Evolutionary conservation across 257 asterid genomes (phyloP), one percentile per base, ranked within the genome.

Genomic region (Solanum piurae): DNA sequence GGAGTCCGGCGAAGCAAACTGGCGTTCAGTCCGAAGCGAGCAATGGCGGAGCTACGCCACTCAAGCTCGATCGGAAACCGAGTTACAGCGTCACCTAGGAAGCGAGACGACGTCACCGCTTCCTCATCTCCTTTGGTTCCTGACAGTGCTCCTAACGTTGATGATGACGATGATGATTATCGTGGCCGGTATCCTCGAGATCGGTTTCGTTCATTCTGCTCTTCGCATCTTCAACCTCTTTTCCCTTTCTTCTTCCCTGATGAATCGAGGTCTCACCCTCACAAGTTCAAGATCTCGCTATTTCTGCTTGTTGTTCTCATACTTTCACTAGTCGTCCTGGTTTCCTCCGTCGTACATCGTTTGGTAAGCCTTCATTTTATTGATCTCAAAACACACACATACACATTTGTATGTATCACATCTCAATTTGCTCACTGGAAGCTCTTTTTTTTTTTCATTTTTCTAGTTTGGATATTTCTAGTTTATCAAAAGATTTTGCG

Each of bases 31-130:
- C 99, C 99, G 68, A 97, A 96, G 90, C 95, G 98, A 87, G 98
- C 94, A 42, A 95, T 91, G 99, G 99, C 96, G 94, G 99, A 97
- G 95, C 97, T 97, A 92, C 99, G 99, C 92, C 99, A 96, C 89
- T 95, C 99, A 60, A 94, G 95, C 95, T 95, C 98, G 87, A 87
- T 91, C 73, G 96, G 98, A 66, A 93, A 87, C 93, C 95, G 99
- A 84, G 90, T 89, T 12, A 89, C 94, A 34, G 89, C 95, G 4
- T 94, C 98, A n/a, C 98, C 98, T 3, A 90, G 92, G 87, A 94
- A 89, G 83, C 90, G 94, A 21, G 91, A 88, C 73, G 92, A 88
- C 27, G 90, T 88, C 85, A 71, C 52, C 4, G 11, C 60, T 25
- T 88, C 89, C n/a, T 64, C 91, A 13, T 90, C 94, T 7, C 92